Evolutionary conservation across 129 eudicot genomes (phyloP).

Genomic region (Saussurea involucrata): DNA sequence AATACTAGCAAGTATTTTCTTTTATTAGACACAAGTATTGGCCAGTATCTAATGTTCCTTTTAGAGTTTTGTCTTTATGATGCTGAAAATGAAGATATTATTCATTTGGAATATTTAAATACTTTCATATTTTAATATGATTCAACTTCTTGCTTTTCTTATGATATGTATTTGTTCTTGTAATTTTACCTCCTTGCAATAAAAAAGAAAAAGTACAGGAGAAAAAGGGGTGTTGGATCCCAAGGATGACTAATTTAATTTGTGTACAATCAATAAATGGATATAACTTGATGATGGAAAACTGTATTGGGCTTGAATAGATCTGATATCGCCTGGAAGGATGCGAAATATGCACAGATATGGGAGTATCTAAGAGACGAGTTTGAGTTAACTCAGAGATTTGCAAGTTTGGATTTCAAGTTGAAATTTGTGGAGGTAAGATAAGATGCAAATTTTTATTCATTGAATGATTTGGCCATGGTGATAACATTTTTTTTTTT

Average conservation of each 20-base stretch:
- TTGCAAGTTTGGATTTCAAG: slow-evolving; percentile 92
- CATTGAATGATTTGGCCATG: not conserved
- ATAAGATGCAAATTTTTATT: not conserved
- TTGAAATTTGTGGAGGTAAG: slow-evolving; percentile 93
- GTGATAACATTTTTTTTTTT: not conserved
- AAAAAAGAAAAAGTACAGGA: not conserved
- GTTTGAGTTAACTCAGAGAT: slow-evolving; percentile 94
- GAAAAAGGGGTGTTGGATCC: not conserved
- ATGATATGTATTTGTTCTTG: not conserved
- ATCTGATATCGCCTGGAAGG: slow-evolving; percentile 96
- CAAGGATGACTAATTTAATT: not conserved
- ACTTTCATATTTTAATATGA: not conserved
- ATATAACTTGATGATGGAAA: slow-evolving; percentile 21
- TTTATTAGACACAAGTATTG: not conserved
- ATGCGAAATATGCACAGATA: slow-evolving; percentile 94
- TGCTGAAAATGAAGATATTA: not conserved
- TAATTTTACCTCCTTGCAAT: not conserved
- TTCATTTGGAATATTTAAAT: not conserved
- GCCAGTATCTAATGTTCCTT: not conserved
- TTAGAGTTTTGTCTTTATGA: not conserved
- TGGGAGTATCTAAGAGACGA: slow-evolving; percentile 98
- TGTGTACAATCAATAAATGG: not conserved
- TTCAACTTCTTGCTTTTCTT: not conserved
- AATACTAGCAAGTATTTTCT: not conserved
- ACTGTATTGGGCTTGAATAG: slow-evolving; percentile 34